Base-by-base conservation (phyloP, 2,329 filamentous ascomycete species). In the Colletotrichum tabaci region DNA sequence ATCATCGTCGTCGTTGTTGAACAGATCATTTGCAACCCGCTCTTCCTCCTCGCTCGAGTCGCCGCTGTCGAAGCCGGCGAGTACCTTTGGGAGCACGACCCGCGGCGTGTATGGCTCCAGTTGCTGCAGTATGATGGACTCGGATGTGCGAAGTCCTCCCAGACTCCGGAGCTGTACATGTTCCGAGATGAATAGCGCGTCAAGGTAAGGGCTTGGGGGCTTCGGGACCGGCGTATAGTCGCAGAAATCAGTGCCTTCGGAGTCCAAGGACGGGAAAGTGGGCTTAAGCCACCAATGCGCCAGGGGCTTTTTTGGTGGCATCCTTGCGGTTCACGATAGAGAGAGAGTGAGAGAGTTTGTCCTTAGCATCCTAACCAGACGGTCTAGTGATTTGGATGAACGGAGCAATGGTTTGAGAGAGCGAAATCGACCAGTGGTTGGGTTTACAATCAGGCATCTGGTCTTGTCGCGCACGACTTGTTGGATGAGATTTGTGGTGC, bases 41-140 rank as follows among this genome's bases (percentile, higher is more conserved):
- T 57, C 55, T 15, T 42, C 55, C 2, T 57, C 13, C n/a, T 42
- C 55, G n/a, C 35, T 40, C 8, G 35, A 56, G 2, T 42, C 53
- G 8, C 18, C 55, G 38, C 55, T 26, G 12, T 13, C 7, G 12
- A 23, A 42, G 2, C n/a, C 55, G 3, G 35, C 23, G 7, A 42
- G n/a, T n/a, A 13, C 55, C 35, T 10, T 26, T 5, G 55, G n/a
- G n/a, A 23, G 35, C 7, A 6, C 16, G 30, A 16, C n/a, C n/a
- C 61, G 47, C 18, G 61, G 35, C 16, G 46, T 49, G 21, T 68
- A 68, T 4, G 66, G 38, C 12, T 63, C 58, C 5, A 63, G 21
- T 18, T 68, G 21, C 40, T 61, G 30, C 38, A 63, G 42, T 6
- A 63, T 26, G 10, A 10, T 13, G 10, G 40, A 21, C 50, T 68